Conservation (phyloP, 306 rosid species). For the Quillaja saponaria region DNA sequence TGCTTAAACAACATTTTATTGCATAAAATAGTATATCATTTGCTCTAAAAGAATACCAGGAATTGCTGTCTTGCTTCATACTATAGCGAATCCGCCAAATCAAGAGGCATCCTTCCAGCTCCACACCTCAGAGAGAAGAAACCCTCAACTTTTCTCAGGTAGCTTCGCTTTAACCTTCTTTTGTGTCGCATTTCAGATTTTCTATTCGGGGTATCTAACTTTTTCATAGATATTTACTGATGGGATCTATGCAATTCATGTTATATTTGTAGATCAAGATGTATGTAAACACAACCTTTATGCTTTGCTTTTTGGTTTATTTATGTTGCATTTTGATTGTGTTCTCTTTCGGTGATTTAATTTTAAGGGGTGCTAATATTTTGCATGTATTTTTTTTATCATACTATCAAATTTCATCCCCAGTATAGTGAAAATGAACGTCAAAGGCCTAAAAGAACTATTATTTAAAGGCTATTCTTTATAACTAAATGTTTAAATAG, state of each 20-base stretch:
- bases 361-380: conserved; percentile 34
- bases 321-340: conserved; percentile 30
- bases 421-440: conserved; percentile 5
- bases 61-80: conserved; percentile 40
- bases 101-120: conserved; percentile 34
- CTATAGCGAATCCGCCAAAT: conserved; percentile 48
- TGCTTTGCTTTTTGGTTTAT: conserved; percentile 13
- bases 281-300: not conserved
- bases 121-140: conserved; percentile 14
- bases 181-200: conserved; percentile 27
- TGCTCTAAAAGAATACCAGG: conserved; percentile 26
- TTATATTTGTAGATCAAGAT: conserved; percentile 43
- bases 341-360: not conserved
- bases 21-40: conserved; percentile 16
- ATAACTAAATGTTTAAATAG: not conserved
- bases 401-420: conserved; percentile 22
- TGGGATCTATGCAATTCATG: conserved; percentile 44
- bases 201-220: conserved; percentile 35
- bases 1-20: conserved; percentile 20
- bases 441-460: conserved; percentile 1
- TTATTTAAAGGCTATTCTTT: conserved; percentile 13
- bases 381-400: conserved; percentile 32
- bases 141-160: conserved; percentile 34
- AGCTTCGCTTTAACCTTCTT: conserved; percentile 28
- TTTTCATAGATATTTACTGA: not conserved